phyloP scores from a whole-genome alignment of 331 rosid genomes.

The Spiraea crenata region DNA sequence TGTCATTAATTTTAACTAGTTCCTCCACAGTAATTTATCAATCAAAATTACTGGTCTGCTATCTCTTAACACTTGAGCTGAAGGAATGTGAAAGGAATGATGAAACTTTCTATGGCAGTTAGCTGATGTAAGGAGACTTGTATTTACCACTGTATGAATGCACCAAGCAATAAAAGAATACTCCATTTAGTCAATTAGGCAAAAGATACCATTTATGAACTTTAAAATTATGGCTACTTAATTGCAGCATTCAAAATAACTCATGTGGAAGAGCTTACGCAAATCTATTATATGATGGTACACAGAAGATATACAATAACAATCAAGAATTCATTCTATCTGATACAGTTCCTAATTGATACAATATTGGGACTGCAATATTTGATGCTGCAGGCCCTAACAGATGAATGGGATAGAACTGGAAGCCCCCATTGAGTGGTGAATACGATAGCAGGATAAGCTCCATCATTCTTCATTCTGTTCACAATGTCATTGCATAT shows the following conservation, averaged over 20 bases:
- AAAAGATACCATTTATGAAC: not conserved
- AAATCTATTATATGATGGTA: not conserved
- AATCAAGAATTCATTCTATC: slow-evolving; percentile 3
- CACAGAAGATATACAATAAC: not conserved
- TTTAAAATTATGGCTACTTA: not conserved
- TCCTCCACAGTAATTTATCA: not conserved
- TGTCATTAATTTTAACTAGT: not conserved
- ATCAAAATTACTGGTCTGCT: not conserved
- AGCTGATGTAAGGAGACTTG: not conserved
- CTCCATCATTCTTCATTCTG: slow-evolving; percentile 44
- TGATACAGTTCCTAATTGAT: slow-evolving; percentile 9
- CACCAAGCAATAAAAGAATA: too few species aligned
- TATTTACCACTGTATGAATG: too few species aligned
- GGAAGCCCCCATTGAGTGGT: slow-evolving; percentile 75
- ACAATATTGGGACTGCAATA: not conserved
- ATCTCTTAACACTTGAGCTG: not conserved
- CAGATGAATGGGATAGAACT: slow-evolving; percentile 51
- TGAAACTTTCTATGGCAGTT: not conserved
- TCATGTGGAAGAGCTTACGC: slow-evolving; percentile 1
- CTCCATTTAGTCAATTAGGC: not conserved
- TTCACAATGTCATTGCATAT: slow-evolving; percentile 43
- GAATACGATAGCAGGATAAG: slow-evolving; percentile 41
- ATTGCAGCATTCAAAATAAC: not conserved
- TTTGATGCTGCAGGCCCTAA: slow-evolving; percentile 9
- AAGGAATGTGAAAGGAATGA: not conserved